Conservation (phyloP, 2,329 filamentous ascomycete genomes). For the Pezicula radicicola region DNA sequence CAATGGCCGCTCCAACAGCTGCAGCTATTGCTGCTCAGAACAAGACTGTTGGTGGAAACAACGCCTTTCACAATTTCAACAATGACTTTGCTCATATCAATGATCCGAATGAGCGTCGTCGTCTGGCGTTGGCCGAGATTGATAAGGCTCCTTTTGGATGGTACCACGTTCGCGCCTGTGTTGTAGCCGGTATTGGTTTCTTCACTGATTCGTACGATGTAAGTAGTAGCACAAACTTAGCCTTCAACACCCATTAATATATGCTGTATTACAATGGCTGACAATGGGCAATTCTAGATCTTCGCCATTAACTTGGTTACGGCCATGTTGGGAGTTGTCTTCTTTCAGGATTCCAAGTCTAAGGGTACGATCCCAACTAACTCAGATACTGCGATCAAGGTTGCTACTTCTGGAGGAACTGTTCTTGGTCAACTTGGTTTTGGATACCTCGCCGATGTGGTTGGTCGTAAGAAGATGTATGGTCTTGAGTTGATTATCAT, state of each 20-base stretch:
- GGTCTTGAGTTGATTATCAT: conserved; percentile 78
- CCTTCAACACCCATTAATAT: conserved; percentile 43
- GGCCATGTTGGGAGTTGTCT: conserved; percentile 26
- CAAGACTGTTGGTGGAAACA: conserved; percentile 58
- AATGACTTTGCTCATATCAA: conserved; percentile 63
- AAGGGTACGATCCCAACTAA: conserved; percentile 58
- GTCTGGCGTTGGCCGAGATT: conserved; percentile 76
- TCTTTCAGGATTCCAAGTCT: conserved; percentile 18
- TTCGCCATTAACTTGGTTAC: conserved; percentile 28
- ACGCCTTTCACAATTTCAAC: conserved; percentile 71
- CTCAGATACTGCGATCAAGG: conserved; percentile 80
- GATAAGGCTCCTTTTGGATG: conserved; percentile 81
- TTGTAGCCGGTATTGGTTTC: conserved; percentile 82
- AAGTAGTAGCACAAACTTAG: conserved; percentile 41
- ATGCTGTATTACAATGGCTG: neutral
- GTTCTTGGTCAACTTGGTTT: conserved; percentile 81
- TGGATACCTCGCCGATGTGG: conserved; percentile 71
- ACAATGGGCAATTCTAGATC: conserved; percentile 34
- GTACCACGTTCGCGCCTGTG: conserved; percentile 76
- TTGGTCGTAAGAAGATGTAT: conserved; percentile 77
- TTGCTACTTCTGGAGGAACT: conserved; percentile 78
- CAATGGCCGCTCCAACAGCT: conserved; percentile 21
- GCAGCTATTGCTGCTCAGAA: neutral
- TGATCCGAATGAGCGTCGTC: conserved; percentile 75
- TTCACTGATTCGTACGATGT: conserved; percentile 86